Conservation (phyloP, 495 filamentous ascomycete genomes). For the Penicillium steckii region DNA sequence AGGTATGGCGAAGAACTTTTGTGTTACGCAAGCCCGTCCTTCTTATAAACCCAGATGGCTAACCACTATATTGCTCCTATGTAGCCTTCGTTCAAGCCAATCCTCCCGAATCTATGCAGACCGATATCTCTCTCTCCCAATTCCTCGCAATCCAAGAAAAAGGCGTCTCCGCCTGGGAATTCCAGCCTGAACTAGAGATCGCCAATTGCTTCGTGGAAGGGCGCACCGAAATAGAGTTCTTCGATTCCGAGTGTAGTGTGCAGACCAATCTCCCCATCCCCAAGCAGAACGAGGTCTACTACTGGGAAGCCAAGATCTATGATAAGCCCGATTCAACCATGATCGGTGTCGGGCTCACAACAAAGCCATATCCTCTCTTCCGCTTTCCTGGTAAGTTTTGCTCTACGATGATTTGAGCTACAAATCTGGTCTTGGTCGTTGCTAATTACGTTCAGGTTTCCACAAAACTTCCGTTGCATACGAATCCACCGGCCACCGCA, state of each 20-base stretch:
- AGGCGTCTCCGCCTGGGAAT: slow-evolving; percentile 98
- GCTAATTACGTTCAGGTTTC: slow-evolving; percentile 57
- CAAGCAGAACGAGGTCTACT: slow-evolving; percentile 98
- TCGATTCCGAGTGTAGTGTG: slow-evolving; percentile 94
- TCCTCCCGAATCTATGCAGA: slow-evolving; percentile 91
- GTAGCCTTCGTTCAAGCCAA: slow-evolving; percentile 92
- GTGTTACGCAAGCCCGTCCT: too few species aligned
- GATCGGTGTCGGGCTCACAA: slow-evolving; percentile 87
- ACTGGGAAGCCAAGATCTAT: slow-evolving; percentile 98
- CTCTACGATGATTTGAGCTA: not conserved
- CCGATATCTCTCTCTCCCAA: slow-evolving; percentile 95
- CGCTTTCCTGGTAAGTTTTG: slow-evolving; percentile 74
- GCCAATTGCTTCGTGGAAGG: slow-evolving; percentile 98
- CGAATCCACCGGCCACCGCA: slow-evolving; percentile 78
- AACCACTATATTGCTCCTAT: slow-evolving; percentile 15
- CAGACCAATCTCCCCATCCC: slow-evolving; percentile 95
- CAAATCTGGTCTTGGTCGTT: not conserved
- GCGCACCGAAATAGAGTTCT: slow-evolving; percentile 97
- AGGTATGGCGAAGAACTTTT: slow-evolving; percentile 63
- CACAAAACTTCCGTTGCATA: slow-evolving; percentile 93
- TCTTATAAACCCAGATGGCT: too few species aligned
- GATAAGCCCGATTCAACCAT: slow-evolving; percentile 88
- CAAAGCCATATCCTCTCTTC: slow-evolving; percentile 95
- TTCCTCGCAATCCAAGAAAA: slow-evolving; percentile 99
- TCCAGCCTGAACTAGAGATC: slow-evolving; percentile 96